These are phyloP conservation scores for Colletotrichum chrysophilum DNA, from an alignment of 2,329 filamentous ascomycete species.

Conservation along the genomic window DNA sequence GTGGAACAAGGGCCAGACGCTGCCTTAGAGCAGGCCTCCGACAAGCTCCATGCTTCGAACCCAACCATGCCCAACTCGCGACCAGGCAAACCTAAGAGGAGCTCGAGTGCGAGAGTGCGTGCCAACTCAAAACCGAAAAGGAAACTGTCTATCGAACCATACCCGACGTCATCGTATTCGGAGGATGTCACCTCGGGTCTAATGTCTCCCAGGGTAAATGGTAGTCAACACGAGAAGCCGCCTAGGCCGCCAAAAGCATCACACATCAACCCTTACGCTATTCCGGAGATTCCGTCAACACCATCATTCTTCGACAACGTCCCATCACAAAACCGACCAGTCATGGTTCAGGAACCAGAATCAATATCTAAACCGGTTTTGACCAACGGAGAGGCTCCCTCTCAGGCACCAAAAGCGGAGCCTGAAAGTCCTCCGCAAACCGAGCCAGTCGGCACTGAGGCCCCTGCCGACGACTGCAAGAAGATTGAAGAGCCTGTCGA, in stretches of 20 bases:
- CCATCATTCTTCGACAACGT: slow-evolving; percentile 45
- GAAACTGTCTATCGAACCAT: slow-evolving; percentile 34
- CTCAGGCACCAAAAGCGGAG: background rate
- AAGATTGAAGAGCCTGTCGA: slow-evolving; percentile 22
- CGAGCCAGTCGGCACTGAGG: background rate
- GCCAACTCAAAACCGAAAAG: slow-evolving; percentile 32
- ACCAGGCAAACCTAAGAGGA: slow-evolving; percentile 19
- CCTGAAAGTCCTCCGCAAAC: background rate
- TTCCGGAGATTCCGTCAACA: slow-evolving; percentile 40
- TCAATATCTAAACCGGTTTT: background rate
- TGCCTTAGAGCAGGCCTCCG: background rate
- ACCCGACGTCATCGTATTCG: slow-evolving; percentile 25
- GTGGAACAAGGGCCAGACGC: background rate
- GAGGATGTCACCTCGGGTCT: slow-evolving; percentile 36
- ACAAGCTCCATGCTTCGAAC: slow-evolving; percentile 5
- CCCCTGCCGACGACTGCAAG: background rate
- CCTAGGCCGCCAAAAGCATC: slow-evolving; percentile 33
- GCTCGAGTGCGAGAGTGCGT: slow-evolving; percentile 27
- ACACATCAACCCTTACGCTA: slow-evolving; percentile 28
- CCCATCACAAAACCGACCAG: slow-evolving; percentile 24
- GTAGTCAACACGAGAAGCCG: slow-evolving; percentile 39
- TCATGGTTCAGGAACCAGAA: slow-evolving; percentile 13
- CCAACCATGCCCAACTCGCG: background rate
- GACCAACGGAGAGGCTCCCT: background rate
- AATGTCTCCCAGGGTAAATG: slow-evolving; percentile 33